Conservation (phyloP, 2,329 filamentous ascomycete genomes). For the Penicillium decumbens region DNA sequence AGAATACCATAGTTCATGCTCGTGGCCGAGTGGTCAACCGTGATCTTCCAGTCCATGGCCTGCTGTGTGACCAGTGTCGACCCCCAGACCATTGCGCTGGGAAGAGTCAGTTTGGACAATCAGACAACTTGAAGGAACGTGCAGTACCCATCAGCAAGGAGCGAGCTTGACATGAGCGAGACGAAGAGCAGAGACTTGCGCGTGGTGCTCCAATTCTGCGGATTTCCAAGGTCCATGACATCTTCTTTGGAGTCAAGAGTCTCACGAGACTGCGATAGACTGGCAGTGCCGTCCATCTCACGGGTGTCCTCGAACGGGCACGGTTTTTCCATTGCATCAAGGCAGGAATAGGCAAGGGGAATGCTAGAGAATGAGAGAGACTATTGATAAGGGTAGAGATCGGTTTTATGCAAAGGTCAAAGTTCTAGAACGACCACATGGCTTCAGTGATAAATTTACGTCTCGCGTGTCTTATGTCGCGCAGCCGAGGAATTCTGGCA, state of each 20-base stretch:
- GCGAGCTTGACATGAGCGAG: conserved; percentile 34
- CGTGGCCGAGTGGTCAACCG: conserved; percentile 32
- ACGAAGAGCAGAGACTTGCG: conserved; percentile 33
- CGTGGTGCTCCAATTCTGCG: conserved; percentile 27
- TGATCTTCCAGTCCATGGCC: conserved; percentile 34
- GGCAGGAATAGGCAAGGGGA: not conserved
- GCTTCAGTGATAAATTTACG: not conserved
- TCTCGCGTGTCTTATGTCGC: conserved; percentile 16
- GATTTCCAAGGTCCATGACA: conserved; percentile 20
- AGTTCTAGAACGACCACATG: not conserved
- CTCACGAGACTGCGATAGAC: conserved; percentile 8
- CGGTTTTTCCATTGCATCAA: conserved; percentile 11
- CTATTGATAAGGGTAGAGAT: conserved; percentile 1
- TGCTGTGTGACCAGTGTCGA: conserved; percentile 38
- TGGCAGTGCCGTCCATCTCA: conserved; percentile 10
- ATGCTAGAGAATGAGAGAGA: not conserved
- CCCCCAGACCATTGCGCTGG: conserved; percentile 40
- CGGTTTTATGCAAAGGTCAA: conserved; percentile 15
- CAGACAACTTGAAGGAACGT: not conserved
- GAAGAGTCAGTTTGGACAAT: not conserved
- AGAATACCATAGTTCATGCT: conserved; percentile 41
- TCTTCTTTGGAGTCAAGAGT: conserved; percentile 4
- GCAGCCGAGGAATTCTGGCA: not conserved
- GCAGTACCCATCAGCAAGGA: conserved; percentile 34
- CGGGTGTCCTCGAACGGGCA: not conserved